A percentile compares a stretch with the other conserved stretches of the same genome.
Evolutionary conservation across 202 grass and related monocot species (phyloP).

Genomic region (Elaeis oleifera): DNA sequence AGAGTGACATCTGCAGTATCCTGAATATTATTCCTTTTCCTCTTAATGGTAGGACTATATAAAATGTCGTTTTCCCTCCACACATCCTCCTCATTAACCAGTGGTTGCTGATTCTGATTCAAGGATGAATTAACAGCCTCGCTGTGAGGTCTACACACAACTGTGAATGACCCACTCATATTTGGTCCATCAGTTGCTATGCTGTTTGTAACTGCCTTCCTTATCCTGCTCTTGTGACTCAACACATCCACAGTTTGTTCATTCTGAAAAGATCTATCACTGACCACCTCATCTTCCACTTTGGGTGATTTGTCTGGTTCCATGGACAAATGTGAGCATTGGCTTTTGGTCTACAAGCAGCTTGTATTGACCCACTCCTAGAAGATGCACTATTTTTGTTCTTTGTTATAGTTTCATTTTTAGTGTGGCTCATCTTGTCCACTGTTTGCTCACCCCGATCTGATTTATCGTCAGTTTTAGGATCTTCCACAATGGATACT

Average conservation of each 20-base stretch:
- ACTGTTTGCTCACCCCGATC: no score
- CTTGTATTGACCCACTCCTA: no score
- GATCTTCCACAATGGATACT: neutral
- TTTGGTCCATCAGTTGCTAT: neutral
- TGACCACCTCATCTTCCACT: neutral
- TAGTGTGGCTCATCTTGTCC: no score
- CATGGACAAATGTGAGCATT: no score
- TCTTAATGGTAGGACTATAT: constrained; percentile 12
- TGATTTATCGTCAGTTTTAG: constrained; percentile 35
- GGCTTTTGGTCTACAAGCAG: no score
- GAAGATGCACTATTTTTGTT: no score
- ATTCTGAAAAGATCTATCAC: constrained; percentile 15
- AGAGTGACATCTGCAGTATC: neutral
- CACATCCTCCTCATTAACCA: neutral
- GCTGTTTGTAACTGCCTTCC: neutral
- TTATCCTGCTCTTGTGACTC: constrained; percentile 30
- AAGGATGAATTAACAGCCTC: neutral
- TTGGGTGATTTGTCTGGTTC: no score
- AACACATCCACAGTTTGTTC: constrained; percentile 17
- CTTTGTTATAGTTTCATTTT: no score
- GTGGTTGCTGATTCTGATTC: constrained; percentile 3
- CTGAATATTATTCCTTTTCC: neutral
- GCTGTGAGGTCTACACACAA: neutral
- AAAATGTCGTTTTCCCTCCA: neutral
- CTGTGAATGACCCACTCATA: neutral